These are phyloP conservation scores for Picea sitchensis DNA, from an alignment of 75 land plant genomes.

Conservation along the genomic window DNA sequence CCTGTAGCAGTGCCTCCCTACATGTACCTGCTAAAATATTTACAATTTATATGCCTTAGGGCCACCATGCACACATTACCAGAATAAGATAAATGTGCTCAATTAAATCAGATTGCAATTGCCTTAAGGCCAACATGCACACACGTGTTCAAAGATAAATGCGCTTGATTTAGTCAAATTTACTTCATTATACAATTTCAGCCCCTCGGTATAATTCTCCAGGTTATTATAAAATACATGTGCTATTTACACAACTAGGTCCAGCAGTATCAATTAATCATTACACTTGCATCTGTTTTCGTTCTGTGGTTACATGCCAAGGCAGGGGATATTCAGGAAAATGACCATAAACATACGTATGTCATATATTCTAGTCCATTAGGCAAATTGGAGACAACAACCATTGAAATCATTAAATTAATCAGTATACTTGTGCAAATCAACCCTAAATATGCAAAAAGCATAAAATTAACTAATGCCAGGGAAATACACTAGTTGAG, in stretches of 20 bases:
- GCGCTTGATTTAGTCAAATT: not conserved
- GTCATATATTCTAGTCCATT: too few relatives aligned
- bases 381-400: not conserved
- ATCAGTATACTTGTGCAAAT: not conserved
- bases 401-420: not conserved
- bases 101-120: not conserved
- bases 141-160: not conserved
- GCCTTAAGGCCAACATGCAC: not conserved
- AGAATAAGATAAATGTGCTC: not conserved
- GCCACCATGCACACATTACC: not conserved
- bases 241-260: not conserved
- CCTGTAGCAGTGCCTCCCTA: not conserved
- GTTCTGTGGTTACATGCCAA: not conserved
- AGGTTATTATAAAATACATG: not conserved
- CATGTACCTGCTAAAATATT: not conserved
- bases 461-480: not conserved
- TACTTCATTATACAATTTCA: not conserved
- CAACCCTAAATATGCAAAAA: not conserved
- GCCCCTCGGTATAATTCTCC: not conserved
- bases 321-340: not conserved
- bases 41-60: not conserved
- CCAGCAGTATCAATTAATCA: too few relatives aligned
- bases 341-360: too few relatives aligned
- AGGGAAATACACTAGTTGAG: not conserved
- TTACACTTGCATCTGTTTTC: not conserved